phyloP scores from a whole-genome alignment of 345 rosid genomes.

The Euclidium syriacum region DNA sequence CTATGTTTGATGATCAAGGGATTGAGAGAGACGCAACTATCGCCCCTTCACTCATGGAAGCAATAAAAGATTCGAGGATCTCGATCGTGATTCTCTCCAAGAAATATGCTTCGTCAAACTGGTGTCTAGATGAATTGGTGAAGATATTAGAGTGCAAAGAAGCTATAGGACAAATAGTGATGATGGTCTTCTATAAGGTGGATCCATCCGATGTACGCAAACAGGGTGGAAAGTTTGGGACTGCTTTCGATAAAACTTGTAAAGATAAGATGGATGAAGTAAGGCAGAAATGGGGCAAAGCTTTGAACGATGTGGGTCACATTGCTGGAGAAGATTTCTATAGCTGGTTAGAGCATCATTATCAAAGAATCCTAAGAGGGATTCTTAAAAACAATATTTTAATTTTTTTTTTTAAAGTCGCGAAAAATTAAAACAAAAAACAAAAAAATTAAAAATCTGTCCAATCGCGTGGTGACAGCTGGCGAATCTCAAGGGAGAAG shows the following conservation, averaged over 20 bases:
- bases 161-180: not conserved
- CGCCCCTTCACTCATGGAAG: not conserved
- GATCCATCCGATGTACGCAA: not conserved
- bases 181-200: not conserved
- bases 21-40: not conserved
- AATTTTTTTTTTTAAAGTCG: too few species aligned
- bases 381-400: not conserved
- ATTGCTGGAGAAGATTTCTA: not conserved
- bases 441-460: too few species aligned
- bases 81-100: not conserved
- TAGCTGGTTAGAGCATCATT: not conserved
- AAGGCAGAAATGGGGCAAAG: not conserved
- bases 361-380: too few species aligned
- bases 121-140: constrained; percentile 1
- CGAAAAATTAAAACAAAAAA: too few species aligned
- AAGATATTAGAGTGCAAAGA: not conserved
- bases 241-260: not conserved
- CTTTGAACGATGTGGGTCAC: not conserved
- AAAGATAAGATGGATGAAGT: not conserved
- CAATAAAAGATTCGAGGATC: not conserved
- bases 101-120: not conserved
- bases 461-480: too few species aligned
- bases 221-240: not conserved
- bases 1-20: too few species aligned
- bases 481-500: too few species aligned